Evolutionary conservation across 2,329 filamentous ascomycete species (phyloP), one percentile per base, ranked within the genome.

Genomic region (Epicoccum nigrum): DNA sequence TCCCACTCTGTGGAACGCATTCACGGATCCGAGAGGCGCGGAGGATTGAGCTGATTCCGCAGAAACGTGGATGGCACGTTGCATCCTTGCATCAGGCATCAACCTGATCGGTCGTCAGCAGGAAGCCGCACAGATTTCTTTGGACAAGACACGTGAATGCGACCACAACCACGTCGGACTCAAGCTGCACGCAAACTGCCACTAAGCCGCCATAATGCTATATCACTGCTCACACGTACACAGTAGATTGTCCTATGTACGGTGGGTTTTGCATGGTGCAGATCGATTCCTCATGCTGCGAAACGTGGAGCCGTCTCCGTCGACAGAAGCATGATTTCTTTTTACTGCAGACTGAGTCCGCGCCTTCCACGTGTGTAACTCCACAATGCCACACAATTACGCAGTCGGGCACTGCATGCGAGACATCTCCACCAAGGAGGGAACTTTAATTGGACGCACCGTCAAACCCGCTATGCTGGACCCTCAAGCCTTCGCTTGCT

Each of bases 1-100:
- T 60, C 37, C 59, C 59, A 35, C 53, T 31, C 35, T 40, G 64
- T 62, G 64, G 25, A 59, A 64, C 63, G 39, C 46, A 30, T 33
- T 56, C 44, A 54, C 58, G 20, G 33, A 39, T 43, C 48, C 52
- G 57, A 68, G 60, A 66, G 64, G 63, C 42, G 61, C 67, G 64
- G 66, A 65, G 51, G 20, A 55, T 67, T 67, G 61, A 57, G 56
- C 54, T 56, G 50, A 63, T 59, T 55, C 58, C 57, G 58, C 64
- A 61, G 52, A 59, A 70, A 69, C 67, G 67, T 70, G 65, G 62
- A 60, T 46, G 60, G 62, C 68, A 70, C 68, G 66, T 69, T 70
- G 65, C 59, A 69, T 64, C 68, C 68, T 68, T 61, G 65, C 64
- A 45, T 65, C 37, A 39, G 25, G 38, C 50, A 56, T 35, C 19